Percentiles rank a stretch among this genome's conserved stretches.
Evolutionary conservation across 768 basidiomycete genomes (phyloP).

Genomic region (Astraeus odoratus): DNA sequence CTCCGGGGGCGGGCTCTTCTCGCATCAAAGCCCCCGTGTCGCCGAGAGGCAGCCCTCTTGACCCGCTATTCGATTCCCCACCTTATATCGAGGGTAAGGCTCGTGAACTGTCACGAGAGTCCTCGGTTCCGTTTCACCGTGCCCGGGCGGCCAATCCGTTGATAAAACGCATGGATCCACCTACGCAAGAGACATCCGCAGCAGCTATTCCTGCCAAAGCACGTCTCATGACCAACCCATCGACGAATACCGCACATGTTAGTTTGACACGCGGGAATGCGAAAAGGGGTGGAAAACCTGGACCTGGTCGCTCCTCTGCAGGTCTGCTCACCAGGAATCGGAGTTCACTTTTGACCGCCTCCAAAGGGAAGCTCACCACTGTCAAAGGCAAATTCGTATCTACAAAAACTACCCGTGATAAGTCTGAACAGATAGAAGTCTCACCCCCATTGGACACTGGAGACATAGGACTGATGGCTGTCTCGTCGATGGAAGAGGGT

Average conservation of each 20-base stretch:
- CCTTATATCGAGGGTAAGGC: constrained; percentile 4
- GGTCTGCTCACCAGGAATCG: constrained; percentile 34
- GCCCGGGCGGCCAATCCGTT: constrained; percentile 45
- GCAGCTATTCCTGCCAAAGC: constrained; percentile 46
- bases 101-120: constrained; percentile 4
- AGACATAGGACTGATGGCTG: constrained; percentile 5
- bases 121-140: constrained; percentile 33
- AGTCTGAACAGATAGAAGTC: constrained; percentile 14
- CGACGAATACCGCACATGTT: constrained; percentile 6
- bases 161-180: constrained; percentile 43
- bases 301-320: constrained; percentile 46
- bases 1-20: neutral
- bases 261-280: constrained; percentile 4
- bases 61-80: constrained; percentile 27
- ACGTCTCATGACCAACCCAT: constrained; percentile 29
- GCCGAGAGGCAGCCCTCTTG: constrained; percentile 8
- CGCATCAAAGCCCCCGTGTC: constrained; percentile 8
- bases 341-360: constrained; percentile 48
- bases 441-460: neutral
- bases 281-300: constrained; percentile 30
- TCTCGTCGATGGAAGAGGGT: constrained; percentile 18
- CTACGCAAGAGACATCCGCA: constrained; percentile 21
- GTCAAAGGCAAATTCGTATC: constrained; percentile 38
- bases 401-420: constrained; percentile 11
- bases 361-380: constrained; percentile 46